Percentiles rank a stretch among this genome's conserved stretches.
These are phyloP conservation scores for Polytrichum formosum DNA, from an alignment of 225 moss, liverwort and hornwort genomes.

Conservation along the genomic window DNA sequence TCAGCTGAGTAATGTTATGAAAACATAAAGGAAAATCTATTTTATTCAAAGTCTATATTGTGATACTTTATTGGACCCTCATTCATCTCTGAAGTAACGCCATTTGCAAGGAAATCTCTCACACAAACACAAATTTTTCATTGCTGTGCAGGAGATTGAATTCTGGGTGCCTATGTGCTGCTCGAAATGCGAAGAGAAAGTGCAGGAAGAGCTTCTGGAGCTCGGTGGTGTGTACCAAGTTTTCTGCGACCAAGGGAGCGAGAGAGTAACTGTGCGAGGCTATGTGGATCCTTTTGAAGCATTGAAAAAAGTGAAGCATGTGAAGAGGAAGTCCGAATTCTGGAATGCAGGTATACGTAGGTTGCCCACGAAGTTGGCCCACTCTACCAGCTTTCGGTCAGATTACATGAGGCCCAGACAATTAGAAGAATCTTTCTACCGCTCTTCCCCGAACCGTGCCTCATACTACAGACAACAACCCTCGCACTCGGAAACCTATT, in stretches of 20 bases:
- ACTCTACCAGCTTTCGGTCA: slow-evolving; percentile 5
- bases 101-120: no score
- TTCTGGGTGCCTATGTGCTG: slow-evolving; percentile 59
- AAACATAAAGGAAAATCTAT: no score
- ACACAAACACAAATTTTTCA: not conserved
- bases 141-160: slow-evolving; percentile 27
- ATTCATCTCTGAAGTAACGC: no score
- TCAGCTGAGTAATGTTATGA: no score
- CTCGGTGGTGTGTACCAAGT: slow-evolving; percentile 31
- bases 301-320: slow-evolving; percentile 54
- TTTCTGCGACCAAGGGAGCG: slow-evolving; percentile 22
- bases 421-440: slow-evolving; percentile 22
- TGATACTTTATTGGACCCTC: no score
- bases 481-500: not conserved
- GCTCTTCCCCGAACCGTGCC: slow-evolving; percentile 21
- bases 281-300: slow-evolving; percentile 37
- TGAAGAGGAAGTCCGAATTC: slow-evolving; percentile 51
- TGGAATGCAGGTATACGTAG: slow-evolving; percentile 12
- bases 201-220: slow-evolving; percentile 42
- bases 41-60: no score
- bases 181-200: slow-evolving; percentile 47
- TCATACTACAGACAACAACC: slow-evolving; percentile 24
- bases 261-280: slow-evolving; percentile 33
- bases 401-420: slow-evolving; percentile 4
- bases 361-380: not conserved